Percentiles rank a stretch among this genome's conserved stretches.
Conservation (phyloP, 2,329 filamentous ascomycete species). For the Daldinia sp. region DNA sequence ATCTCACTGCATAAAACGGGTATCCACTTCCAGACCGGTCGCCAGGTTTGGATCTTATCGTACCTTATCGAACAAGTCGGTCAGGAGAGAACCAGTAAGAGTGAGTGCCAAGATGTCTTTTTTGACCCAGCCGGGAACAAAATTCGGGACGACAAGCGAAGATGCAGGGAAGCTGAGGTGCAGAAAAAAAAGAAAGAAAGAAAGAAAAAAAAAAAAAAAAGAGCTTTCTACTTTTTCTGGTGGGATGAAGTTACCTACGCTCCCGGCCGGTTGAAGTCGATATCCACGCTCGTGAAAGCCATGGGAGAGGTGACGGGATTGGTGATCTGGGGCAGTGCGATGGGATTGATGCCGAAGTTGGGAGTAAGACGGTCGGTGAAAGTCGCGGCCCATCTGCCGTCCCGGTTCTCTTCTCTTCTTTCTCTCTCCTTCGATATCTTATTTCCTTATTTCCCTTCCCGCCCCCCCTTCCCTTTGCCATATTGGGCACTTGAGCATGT, state of each 20-base stretch:
- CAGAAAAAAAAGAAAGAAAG: conserved; percentile 21
- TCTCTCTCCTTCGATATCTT: conserved; percentile 26
- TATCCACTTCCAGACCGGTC: conserved; percentile 49
- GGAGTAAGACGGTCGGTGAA: conserved; percentile 34
- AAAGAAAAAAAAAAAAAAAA: neutral
- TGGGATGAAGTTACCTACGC: conserved; percentile 31
- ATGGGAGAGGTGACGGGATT: conserved; percentile 30
- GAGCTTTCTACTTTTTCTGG: conserved; percentile 10
- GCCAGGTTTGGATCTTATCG: conserved; percentile 45
- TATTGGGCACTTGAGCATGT: conserved; percentile 20
- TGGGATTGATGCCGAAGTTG: conserved; percentile 36
- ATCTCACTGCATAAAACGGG: conserved; percentile 44
- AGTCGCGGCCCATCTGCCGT: conserved; percentile 36
- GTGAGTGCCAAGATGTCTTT: conserved; percentile 43
- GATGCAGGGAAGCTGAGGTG: conserved; percentile 44
- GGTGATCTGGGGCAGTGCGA: conserved; percentile 29
- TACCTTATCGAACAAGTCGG: conserved; percentile 44
- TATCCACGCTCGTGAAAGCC: conserved; percentile 32
- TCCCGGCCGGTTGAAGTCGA: conserved; percentile 44
- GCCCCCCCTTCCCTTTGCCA: conserved; percentile 22
- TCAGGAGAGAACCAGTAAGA: conserved; percentile 41
- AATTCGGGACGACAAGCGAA: conserved; percentile 50
- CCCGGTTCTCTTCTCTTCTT: conserved; percentile 27
- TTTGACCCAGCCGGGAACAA: conserved; percentile 41
- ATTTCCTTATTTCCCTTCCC: conserved; percentile 19